phyloP scores from a whole-genome alignment of 768 basidiomycete species.

The Macrolepiota fuliginosa region DNA sequence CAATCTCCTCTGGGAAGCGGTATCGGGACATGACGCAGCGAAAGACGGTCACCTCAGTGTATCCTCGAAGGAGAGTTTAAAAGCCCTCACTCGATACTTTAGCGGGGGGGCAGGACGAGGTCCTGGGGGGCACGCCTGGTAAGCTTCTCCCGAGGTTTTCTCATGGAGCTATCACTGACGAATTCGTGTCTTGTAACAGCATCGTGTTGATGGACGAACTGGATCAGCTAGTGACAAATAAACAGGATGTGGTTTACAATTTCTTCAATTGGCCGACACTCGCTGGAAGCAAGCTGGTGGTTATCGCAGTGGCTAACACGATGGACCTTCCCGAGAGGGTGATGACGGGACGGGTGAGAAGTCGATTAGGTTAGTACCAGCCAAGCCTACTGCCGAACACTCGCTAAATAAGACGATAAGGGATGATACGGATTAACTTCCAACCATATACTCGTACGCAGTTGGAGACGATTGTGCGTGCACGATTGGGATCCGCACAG shows the following conservation, averaged over 20 bases:
- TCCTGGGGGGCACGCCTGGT: constrained; percentile 90
- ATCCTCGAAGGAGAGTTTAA: constrained; percentile 79
- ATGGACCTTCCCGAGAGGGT: constrained; percentile 97
- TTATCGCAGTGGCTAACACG: constrained; percentile 96
- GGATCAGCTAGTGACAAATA: constrained; percentile 92
- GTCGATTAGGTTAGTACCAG: constrained; percentile 70
- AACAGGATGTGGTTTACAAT: constrained; percentile 98
- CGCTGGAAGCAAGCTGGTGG: constrained; percentile 82
- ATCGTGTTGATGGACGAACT: constrained; percentile 98
- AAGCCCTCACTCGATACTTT: constrained; percentile 77
- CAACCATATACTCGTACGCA: constrained; percentile 80
- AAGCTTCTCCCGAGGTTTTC: constrained; percentile 22
- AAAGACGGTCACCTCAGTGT: constrained; percentile 63
- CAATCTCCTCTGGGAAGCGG: constrained; percentile 85
- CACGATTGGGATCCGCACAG: constrained; percentile 64
- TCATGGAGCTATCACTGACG: background rate
- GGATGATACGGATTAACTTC: constrained; percentile 91
- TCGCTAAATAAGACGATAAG: constrained; percentile 32
- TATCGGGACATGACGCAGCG: constrained; percentile 74
- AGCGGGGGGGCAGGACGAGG: constrained; percentile 57
- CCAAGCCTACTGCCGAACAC: background rate
- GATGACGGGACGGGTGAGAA: constrained; percentile 89
- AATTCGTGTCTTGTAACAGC: constrained; percentile 37
- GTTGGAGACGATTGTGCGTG: constrained; percentile 83
- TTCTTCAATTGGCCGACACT: constrained; percentile 99